Evolutionary conservation across 768 basidiomycete species (phyloP).

Genomic region (Rhodosporidiobolus sp.): DNA sequence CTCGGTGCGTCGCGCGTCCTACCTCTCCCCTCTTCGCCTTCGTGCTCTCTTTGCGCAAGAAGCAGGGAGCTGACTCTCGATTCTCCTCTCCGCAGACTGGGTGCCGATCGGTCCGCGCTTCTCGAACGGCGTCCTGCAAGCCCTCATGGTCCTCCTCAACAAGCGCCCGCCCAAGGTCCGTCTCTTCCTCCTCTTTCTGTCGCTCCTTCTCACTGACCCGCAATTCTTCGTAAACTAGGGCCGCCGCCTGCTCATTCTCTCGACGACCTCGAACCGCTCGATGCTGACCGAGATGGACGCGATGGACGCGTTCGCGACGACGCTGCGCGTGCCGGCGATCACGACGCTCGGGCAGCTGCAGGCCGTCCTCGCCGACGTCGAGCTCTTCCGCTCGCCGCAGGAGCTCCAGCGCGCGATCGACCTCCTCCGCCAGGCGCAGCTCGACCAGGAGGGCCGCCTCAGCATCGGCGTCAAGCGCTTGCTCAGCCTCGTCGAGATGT

Average conservation of each 20-base stretch:
- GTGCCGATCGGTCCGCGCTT: constrained; percentile 95
- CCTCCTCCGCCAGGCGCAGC: constrained; percentile 71
- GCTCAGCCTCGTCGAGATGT: constrained; percentile 89
- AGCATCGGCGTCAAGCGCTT: constrained; percentile 87
- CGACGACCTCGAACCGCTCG: constrained; percentile 82
- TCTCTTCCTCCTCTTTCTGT: neutral
- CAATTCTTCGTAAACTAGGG: constrained; percentile 55
- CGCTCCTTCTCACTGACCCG: neutral
- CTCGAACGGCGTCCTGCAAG: constrained; percentile 88
- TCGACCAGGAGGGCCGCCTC: constrained; percentile 57
- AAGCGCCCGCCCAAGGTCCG: constrained; percentile 87
- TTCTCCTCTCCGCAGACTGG: constrained; percentile 63
- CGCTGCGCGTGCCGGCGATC: constrained; percentile 79
- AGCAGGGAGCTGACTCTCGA: neutral
- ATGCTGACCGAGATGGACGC: constrained; percentile 85
- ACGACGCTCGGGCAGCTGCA: constrained; percentile 68
- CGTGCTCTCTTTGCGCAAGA: neutral
- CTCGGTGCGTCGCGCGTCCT: constrained; percentile 61
- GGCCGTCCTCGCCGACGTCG: constrained; percentile 69
- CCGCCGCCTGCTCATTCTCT: constrained; percentile 83
- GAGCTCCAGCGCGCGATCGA: constrained; percentile 62
- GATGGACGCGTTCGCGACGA: constrained; percentile 81
- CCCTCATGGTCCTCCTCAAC: constrained; percentile 79
- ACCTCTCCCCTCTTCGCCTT: no score
- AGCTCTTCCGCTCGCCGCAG: constrained; percentile 63